Percentiles rank a stretch among this genome's conserved stretches.
Evolutionary conservation across 179 eudicot genomes (phyloP).

Genomic region (Silene vulgaris): DNA sequence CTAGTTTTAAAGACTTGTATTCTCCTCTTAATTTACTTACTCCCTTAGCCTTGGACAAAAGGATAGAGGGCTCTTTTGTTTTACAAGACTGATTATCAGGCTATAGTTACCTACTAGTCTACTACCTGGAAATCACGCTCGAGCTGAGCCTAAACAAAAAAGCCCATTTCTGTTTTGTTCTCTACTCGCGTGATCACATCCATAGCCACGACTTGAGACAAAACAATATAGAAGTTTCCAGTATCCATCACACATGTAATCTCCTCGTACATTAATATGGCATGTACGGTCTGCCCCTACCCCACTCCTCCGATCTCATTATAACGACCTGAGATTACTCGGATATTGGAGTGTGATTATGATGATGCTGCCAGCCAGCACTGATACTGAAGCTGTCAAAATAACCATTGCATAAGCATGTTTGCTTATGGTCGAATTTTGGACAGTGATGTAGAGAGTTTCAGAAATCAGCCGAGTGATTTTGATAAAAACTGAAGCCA

Average conservation of each 20-base stretch:
- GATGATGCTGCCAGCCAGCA: too few species aligned
- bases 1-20: constrained; percentile 56
- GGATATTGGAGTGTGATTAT: too few species aligned
- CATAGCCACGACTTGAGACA: background rate
- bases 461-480: too few species aligned
- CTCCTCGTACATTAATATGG: too few species aligned
- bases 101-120: background rate
- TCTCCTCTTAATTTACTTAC: constrained; percentile 62
- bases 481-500: too few species aligned
- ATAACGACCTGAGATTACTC: background rate
- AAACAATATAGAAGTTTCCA: background rate
- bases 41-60: constrained; percentile 50
- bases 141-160: too few species aligned
- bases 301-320: background rate
- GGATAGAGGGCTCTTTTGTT: constrained; percentile 83
- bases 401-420: background rate
- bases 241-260: background rate
- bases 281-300: background rate
- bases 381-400: too few species aligned
- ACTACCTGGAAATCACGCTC: too few species aligned
- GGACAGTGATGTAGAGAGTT: background rate
- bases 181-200: background rate
- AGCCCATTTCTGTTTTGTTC: background rate
- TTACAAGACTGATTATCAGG: constrained; percentile 55
- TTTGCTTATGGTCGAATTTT: background rate